Evolutionary conservation across 2,329 filamentous ascomycete species (phyloP).

Genomic region (Hymenoscyphus scutula): DNA sequence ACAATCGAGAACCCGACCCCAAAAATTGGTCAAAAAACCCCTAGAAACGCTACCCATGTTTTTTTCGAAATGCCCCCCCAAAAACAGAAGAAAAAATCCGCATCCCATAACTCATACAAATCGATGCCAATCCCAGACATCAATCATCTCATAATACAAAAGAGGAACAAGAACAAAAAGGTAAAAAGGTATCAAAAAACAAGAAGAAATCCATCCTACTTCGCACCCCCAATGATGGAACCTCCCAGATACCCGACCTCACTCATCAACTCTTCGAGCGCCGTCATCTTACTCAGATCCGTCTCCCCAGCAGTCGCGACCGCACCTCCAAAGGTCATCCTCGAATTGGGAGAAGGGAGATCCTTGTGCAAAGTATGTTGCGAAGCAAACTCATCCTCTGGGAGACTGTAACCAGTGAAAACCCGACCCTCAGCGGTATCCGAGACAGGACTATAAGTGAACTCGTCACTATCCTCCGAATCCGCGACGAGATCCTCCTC

Average conservation of each 20-base stretch:
- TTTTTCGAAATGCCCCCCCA: too few relatives aligned
- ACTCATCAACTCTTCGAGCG: slow-evolving; percentile 48
- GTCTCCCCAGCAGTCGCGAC: slow-evolving; percentile 26
- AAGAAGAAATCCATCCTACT: too few relatives aligned
- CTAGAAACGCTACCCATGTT: not conserved
- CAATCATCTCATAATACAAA: not conserved
- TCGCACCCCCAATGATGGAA: slow-evolving; percentile 38
- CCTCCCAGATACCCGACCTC: slow-evolving; percentile 51
- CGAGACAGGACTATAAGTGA: slow-evolving; percentile 24
- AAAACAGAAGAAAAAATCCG: slow-evolving; percentile 1
- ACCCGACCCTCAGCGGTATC: slow-evolving; percentile 15
- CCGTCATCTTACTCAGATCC: slow-evolving; percentile 29
- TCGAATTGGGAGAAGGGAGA: slow-evolving; percentile 7
- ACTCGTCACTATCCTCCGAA: slow-evolving; percentile 29
- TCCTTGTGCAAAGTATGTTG: slow-evolving; percentile 23
- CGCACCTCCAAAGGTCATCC: slow-evolving; percentile 21
- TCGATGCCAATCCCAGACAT: slow-evolving; percentile 5
- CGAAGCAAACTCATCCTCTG: slow-evolving; percentile 24
- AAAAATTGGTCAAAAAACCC: not conserved
- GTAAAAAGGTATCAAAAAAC: not conserved
- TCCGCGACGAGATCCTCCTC: slow-evolving; percentile 28
- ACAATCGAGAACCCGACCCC: too few relatives aligned
- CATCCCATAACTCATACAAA: not conserved
- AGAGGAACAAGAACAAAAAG: not conserved
- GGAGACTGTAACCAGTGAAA: slow-evolving; percentile 29